Base-by-base conservation (phyloP, 2,329 filamentous ascomycete genomes). In the Trichoderma asperellum region DNA sequence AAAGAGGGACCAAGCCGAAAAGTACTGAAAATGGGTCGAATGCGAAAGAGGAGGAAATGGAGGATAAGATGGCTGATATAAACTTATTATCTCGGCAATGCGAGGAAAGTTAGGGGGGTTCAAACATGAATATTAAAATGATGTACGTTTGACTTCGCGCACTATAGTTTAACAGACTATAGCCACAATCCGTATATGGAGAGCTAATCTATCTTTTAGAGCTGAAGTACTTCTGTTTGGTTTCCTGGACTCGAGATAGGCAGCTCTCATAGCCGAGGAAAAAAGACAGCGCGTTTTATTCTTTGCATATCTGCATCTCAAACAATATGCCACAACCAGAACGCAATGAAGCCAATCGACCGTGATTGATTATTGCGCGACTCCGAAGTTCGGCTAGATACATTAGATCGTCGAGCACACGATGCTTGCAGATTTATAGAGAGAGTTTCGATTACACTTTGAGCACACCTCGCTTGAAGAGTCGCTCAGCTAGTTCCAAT, bases 1-100 rank as follows among this genome's bases (percentile, higher is more conserved):
- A 70, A 12, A 74, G 70, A 10, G 67, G 8, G 66, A 2, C 73
- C 73, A 86, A 86, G 73, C 77, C 84, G 14, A 86, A 86, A 73
- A 18, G 2, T 2, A 78, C 81, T 18, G 70, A 74, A 2, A 73
- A 72, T 1, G 74, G 72, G 0, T 71, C n/a, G 18, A 4, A 72
- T 2, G 62, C 68, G 11, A 68, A 69, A 2, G 70, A 72, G 18
- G 59, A 72, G n/a, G 58, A 70, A 4, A 69, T 58, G 47, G 7
- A 43, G 37, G 24, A 60, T 29, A 34, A 32, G 24, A 56, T 8
- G 24, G 24, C 21, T n/a, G 12, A 24, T 34, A 21, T 53, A 43
- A 32, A 4, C 18, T 12, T 43, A 68, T 52, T 62, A 63, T 18
- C 35, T 32, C 24, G 37, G 34, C 8, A 32, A 52, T 7, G 52